These are phyloP conservation scores for Luffa acutangula DNA, from an alignment of 306 rosid genomes.

Conservation along the genomic window DNA sequence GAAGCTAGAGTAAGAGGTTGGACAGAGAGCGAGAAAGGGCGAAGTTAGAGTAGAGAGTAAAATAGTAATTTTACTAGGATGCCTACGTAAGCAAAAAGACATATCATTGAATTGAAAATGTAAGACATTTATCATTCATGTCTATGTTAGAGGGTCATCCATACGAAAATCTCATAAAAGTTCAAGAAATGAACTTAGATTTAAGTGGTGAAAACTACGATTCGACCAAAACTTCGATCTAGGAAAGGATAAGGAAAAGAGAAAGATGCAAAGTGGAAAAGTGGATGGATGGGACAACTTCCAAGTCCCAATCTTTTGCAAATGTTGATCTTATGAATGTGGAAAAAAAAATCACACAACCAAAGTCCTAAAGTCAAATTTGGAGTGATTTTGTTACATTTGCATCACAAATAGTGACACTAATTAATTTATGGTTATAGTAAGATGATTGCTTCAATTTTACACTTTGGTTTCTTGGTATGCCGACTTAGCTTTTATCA, in stretches of 20 bases:
- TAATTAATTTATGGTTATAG: background rate
- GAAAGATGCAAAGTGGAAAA: background rate
- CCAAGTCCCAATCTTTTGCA: background rate
- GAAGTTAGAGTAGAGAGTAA: too few relatives aligned
- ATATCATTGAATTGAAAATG: too few relatives aligned
- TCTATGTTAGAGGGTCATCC: too few relatives aligned
- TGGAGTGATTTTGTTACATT: slow-evolving; percentile 5
- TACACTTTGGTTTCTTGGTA: background rate
- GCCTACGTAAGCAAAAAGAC: too few relatives aligned
- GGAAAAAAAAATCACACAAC: background rate
- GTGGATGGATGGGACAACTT: background rate
- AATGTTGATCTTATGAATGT: background rate
- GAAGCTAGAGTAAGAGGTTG: too few relatives aligned
- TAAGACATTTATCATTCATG: too few relatives aligned
- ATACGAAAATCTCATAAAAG: too few relatives aligned
- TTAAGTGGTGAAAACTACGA: background rate
- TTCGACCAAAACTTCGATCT: background rate
- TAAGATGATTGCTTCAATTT: background rate
- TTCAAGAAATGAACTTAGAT: background rate
- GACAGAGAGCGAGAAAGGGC: too few relatives aligned
- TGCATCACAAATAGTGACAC: background rate
- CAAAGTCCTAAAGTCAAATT: background rate
- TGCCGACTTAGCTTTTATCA: background rate
- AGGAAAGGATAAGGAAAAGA: background rate
- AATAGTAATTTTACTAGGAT: too few relatives aligned